Conservation (phyloP, 768 basidiomycete genomes). For the Stropharia rugosoannulata region DNA sequence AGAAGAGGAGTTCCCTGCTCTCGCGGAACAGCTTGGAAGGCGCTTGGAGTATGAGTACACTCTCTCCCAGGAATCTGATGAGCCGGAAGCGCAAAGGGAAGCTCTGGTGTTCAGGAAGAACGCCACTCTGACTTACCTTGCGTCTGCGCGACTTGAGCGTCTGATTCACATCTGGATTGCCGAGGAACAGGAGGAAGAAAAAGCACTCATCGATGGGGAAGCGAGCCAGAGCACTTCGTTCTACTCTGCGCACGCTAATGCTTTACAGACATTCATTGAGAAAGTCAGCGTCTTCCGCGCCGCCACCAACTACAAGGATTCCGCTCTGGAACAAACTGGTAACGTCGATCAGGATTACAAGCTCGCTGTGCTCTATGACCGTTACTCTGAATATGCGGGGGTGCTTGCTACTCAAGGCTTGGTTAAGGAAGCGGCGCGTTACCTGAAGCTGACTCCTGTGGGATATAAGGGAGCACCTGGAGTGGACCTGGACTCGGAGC, state of each 20-base stretch:
- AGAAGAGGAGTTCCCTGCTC: slow-evolving; percentile 78
- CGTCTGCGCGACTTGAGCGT: slow-evolving; percentile 85
- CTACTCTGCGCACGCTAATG: slow-evolving; percentile 80
- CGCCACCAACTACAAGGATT: slow-evolving; percentile 79
- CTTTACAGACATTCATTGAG: slow-evolving; percentile 92
- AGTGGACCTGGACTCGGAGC: slow-evolving; percentile 34
- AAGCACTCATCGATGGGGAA: slow-evolving; percentile 38
- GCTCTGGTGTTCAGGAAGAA: slow-evolving; percentile 69
- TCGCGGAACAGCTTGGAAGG: slow-evolving; percentile 90
- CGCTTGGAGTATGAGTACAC: slow-evolving; percentile 85
- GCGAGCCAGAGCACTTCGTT: slow-evolving; percentile 45
- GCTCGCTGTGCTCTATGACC: slow-evolving; percentile 83
- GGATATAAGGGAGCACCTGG: slow-evolving; percentile 65
- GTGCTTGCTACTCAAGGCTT: slow-evolving; percentile 90
- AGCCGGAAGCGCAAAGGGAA: slow-evolving; percentile 37
- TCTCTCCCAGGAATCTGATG: slow-evolving; percentile 50
- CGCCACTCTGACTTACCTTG: slow-evolving; percentile 91
- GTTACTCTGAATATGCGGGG: slow-evolving; percentile 95
- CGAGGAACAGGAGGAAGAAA: slow-evolving; percentile 87
- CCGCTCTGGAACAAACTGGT: slow-evolving; percentile 51
- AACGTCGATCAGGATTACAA: slow-evolving; percentile 64
- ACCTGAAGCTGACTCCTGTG: slow-evolving; percentile 75
- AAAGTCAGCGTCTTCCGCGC: slow-evolving; percentile 94
- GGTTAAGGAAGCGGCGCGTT: slow-evolving; percentile 75
- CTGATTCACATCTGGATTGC: slow-evolving; percentile 90